Evolutionary conservation across 306 rosid species (phyloP).

Genomic region (Castanea mollissima): DNA sequence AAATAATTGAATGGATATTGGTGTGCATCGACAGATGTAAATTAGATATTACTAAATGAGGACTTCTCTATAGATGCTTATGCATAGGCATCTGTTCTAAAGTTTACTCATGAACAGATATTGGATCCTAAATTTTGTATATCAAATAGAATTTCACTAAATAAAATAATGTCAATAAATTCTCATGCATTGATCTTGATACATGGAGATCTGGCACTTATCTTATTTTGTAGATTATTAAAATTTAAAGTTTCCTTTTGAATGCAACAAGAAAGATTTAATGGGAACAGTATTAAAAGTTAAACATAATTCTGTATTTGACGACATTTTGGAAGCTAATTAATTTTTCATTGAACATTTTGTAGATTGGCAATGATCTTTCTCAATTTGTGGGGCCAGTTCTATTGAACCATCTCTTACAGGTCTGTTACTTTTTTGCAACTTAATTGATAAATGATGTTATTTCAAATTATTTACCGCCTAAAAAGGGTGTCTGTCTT

Average conservation of each 20-base stretch:
- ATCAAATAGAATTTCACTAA: neutral
- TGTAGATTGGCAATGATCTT: slow-evolving; percentile 75
- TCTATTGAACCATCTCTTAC: slow-evolving; percentile 62
- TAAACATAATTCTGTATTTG: neutral
- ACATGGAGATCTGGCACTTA: neutral
- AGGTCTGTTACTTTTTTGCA: slow-evolving; percentile 42
- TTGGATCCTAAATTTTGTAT: neutral
- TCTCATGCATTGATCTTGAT: neutral
- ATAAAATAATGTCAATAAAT: neutral
- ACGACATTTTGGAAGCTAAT: slow-evolving; percentile 16
- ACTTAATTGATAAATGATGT: slow-evolving; percentile 3
- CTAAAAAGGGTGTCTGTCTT: neutral
- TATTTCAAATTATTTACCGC: neutral
- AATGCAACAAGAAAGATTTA: neutral
- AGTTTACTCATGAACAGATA: neutral
- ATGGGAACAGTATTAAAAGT: neutral
- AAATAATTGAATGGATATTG: neutral
- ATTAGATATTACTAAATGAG: neutral
- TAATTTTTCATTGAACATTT: slow-evolving; percentile 13
- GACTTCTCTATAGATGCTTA: neutral
- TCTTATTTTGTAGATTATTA: neutral
- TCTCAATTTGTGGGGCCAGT: slow-evolving; percentile 79
- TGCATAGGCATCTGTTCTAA: neutral
- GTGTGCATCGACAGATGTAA: neutral
- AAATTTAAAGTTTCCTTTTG: neutral